Evolutionary conservation across 1,284 basidiomycete genomes (phyloP), one percentile per base, ranked within the genome.

Genomic region (Ganoderma boninense): DNA sequence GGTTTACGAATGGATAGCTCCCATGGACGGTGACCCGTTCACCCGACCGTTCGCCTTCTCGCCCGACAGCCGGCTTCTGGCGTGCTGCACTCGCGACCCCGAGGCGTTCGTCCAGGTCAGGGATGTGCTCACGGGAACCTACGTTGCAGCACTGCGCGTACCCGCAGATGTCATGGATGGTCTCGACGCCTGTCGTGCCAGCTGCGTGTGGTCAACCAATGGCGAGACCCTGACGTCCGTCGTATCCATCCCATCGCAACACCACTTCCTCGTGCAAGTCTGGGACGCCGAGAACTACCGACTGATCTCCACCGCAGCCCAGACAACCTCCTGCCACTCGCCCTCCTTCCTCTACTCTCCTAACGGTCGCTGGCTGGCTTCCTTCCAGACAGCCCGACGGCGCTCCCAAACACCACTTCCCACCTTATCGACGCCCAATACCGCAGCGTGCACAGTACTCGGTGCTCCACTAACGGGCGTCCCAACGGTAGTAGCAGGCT

Each of bases 161-260:
- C 18, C 54, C 18, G 29, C 16, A 35, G 54, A 6, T 16, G 54
- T 29, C 16, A 32, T 32, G 18, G 29, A 57, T 54, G 23, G 49
- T 5, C 23, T 54, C 29, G 18, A 18, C 26, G 26, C 13, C 29
- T 57, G 54, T 35, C 54, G 54, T 2, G 54, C 54, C 29, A 57
- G 29, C 54, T 57, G 54, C 10, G 29, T 35, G 18, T 57, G 54
- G 54, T 57, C 54, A 23, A 8, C 29, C 6, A 57, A 35, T 29
- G 29, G 54, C 54, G 32, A 57, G 18, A 18, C 54, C 5, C 20
- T 57, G 29, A 57, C 29, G 3, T 57, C 54, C 2, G 54, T 35
- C 54, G 29, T 35, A 57, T 57, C 18, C 54, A 57, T 57, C 54
- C 29, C 54, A 57, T 57, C 54, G 29, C 54, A 57, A 57, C 54